Evolutionary conservation across 345 rosid species (phyloP).

Genomic region (Sisymbrium altissimum): DNA sequence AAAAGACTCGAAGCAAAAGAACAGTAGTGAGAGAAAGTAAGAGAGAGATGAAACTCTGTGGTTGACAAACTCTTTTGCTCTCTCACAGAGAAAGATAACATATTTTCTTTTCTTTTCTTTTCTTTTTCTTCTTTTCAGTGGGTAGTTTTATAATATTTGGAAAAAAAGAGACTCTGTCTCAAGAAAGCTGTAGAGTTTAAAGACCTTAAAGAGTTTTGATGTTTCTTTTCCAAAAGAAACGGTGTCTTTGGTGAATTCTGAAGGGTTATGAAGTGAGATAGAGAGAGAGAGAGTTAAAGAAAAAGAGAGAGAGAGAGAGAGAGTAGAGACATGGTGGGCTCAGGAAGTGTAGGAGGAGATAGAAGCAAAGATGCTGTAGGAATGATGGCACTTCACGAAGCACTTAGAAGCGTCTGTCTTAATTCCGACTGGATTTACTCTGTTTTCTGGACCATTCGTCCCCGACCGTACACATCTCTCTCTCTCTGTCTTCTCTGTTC

Average conservation of each 20-base stretch:
- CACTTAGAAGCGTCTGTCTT: slow-evolving; percentile 97
- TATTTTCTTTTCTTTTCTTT: slow-evolving; percentile 23
- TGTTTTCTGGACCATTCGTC: slow-evolving; percentile 99
- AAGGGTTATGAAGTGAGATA: slow-evolving; percentile 3
- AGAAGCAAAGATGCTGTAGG: slow-evolving; percentile 99
- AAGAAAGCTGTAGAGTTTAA: slow-evolving; percentile 29
- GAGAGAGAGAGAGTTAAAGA: slow-evolving; percentile 9
- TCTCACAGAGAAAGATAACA: slow-evolving; percentile 30
- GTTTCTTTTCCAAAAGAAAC: slow-evolving; percentile 19
- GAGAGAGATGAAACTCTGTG: slow-evolving; percentile 33
- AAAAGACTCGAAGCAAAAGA: slow-evolving; percentile 23
- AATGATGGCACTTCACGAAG: slow-evolving; percentile 99
- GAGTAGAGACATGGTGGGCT: slow-evolving; percentile 87
- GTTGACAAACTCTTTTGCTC: slow-evolving; percentile 33
- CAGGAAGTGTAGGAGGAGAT: slow-evolving; percentile 83
- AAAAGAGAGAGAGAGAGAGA: background rate
- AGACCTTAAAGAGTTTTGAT: slow-evolving; percentile 14
- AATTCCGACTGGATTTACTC: slow-evolving; percentile 99
- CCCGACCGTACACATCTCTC: slow-evolving; percentile 69
- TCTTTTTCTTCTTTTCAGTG: background rate
- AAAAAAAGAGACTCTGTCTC: slow-evolving; percentile 16
- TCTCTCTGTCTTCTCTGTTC: slow-evolving; percentile 13
- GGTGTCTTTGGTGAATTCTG: slow-evolving; percentile 16
- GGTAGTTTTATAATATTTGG: slow-evolving; percentile 15
- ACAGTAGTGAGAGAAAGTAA: slow-evolving; percentile 28